Percentiles rank a stretch among this genome's conserved stretches.
Conservation (phyloP, 768 basidiomycete genomes). For the Mycena rosella region DNA sequence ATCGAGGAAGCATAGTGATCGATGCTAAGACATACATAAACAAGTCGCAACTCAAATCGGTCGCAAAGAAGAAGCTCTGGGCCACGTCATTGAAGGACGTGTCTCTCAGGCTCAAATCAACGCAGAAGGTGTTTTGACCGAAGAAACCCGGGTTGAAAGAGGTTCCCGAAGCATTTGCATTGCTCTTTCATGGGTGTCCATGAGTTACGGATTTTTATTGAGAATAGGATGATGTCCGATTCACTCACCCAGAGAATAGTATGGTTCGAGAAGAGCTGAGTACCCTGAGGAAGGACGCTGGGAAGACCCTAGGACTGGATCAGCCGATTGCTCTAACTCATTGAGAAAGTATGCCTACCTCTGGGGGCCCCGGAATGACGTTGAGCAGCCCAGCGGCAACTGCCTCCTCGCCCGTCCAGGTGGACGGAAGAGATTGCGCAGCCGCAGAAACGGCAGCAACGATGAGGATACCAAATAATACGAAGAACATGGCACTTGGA, state of each 20-base stretch:
- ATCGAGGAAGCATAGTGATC: constrained; percentile 12
- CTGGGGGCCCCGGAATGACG: constrained; percentile 9
- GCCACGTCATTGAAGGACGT: constrained; percentile 25
- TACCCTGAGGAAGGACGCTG: neutral
- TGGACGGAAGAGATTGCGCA: constrained; percentile 9
- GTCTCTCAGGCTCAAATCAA: constrained; percentile 23
- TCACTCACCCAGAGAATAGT: constrained; percentile 23
- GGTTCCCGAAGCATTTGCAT: neutral
- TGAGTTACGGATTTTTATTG: neutral
- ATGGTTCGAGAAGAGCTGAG: constrained; percentile 11
- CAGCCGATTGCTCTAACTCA: constrained; percentile 1
- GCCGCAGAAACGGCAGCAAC: constrained; percentile 17
- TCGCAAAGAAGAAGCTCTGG: constrained; percentile 19
- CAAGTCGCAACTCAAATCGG: constrained; percentile 22
- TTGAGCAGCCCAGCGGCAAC: constrained; percentile 22
- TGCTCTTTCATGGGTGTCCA: constrained; percentile 6
- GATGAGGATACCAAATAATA: constrained; percentile 15
- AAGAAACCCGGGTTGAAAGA: constrained; percentile 12
- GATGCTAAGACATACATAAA: constrained; percentile 12
- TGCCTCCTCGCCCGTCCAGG: constrained; percentile 24
- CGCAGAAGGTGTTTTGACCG: constrained; percentile 21
- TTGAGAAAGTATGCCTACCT: constrained; percentile 19
- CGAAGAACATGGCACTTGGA: neutral
- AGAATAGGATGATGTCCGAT: neutral
- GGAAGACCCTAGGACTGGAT: constrained; percentile 18